These are phyloP conservation scores for Lipomyces yamadae DNA, from an alignment of 805 yeast genomes.

Conservation along the genomic window DNA sequence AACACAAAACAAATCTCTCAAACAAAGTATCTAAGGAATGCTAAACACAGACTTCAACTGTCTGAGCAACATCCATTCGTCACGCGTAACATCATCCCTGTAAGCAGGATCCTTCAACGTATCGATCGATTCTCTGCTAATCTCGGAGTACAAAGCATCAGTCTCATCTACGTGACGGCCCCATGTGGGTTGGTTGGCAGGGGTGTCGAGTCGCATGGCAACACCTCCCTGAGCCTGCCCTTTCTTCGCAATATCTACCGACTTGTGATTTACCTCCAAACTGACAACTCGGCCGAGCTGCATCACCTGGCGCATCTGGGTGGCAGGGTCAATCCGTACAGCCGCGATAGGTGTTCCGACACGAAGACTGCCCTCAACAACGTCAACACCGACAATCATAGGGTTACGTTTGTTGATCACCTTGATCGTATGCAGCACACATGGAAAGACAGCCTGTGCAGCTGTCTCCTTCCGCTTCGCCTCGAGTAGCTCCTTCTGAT, in stretches of 20 bases:
- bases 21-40: slow-evolving; percentile 56
- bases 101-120: slow-evolving; percentile 98
- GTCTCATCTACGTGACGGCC: slow-evolving; percentile 98
- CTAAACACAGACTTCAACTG: slow-evolving; percentile 87
- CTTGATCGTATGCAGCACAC: slow-evolving; percentile 91
- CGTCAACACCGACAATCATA: slow-evolving; percentile 99
- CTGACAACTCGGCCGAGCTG: slow-evolving; percentile 85
- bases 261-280: slow-evolving; percentile 94
- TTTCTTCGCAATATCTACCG: slow-evolving; percentile 78
- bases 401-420: slow-evolving; percentile 98
- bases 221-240: slow-evolving; percentile 98
- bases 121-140: slow-evolving; percentile 88
- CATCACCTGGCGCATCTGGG: slow-evolving; percentile 72
- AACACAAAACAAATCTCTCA: not conserved
- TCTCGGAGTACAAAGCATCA: slow-evolving; percentile 87
- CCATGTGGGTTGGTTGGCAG: slow-evolving; percentile 91
- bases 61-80: slow-evolving; percentile 92
- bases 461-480: slow-evolving; percentile 86
- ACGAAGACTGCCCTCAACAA: slow-evolving; percentile 84
- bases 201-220: slow-evolving; percentile 95
- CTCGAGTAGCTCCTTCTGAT: slow-evolving; percentile 86
- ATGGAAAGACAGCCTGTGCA: slow-evolving; percentile 91
- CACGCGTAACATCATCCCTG: slow-evolving; percentile 90
- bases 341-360: slow-evolving; percentile 96
- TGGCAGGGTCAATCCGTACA: slow-evolving; percentile 84